Conservation (phyloP, 2,329 filamentous ascomycete genomes). For the Epichloe gansuensis region DNA sequence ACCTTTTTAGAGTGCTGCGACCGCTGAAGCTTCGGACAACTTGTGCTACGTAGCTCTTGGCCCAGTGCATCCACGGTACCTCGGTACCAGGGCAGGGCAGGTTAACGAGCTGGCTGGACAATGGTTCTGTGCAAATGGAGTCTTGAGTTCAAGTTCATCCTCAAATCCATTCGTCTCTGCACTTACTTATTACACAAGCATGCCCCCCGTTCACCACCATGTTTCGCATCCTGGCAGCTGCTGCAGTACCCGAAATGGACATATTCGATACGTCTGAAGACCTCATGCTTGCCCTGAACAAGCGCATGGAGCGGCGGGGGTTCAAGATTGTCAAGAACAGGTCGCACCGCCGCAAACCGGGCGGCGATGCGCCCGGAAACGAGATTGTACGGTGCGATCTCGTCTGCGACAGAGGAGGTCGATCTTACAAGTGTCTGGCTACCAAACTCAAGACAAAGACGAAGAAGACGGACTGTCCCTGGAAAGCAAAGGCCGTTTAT, state of each 20-base stretch:
- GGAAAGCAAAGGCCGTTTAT: slow-evolving; percentile 32
- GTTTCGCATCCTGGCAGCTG: slow-evolving; percentile 31
- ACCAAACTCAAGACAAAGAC: slow-evolving; percentile 33
- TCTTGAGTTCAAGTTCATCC: slow-evolving; percentile 6
- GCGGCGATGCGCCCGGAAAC: slow-evolving; percentile 27
- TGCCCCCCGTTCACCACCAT: slow-evolving; percentile 15
- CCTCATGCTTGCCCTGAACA: slow-evolving; percentile 26
- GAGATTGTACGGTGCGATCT: slow-evolving; percentile 32
- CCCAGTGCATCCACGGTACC: background rate
- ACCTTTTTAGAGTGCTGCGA: no score
- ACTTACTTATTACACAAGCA: slow-evolving; percentile 7
- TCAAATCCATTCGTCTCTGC: slow-evolving; percentile 14
- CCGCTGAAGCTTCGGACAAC: no score
- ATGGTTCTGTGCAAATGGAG: no score
- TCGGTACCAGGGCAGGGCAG: background rate
- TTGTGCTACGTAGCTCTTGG: no score
- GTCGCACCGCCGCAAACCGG: slow-evolving; percentile 28
- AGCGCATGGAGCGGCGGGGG: slow-evolving; percentile 28
- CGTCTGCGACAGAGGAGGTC: slow-evolving; percentile 31
- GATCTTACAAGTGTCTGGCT: slow-evolving; percentile 30
- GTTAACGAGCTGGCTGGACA: no score
- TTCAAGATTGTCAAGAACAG: slow-evolving; percentile 34
- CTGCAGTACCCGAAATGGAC: slow-evolving; percentile 23
- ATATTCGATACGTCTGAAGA: slow-evolving; percentile 29
- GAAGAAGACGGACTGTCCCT: slow-evolving; percentile 33